Evolutionary conservation across 2,329 filamentous ascomycete genomes (phyloP).

Genomic region (Pyricularia grisea): DNA sequence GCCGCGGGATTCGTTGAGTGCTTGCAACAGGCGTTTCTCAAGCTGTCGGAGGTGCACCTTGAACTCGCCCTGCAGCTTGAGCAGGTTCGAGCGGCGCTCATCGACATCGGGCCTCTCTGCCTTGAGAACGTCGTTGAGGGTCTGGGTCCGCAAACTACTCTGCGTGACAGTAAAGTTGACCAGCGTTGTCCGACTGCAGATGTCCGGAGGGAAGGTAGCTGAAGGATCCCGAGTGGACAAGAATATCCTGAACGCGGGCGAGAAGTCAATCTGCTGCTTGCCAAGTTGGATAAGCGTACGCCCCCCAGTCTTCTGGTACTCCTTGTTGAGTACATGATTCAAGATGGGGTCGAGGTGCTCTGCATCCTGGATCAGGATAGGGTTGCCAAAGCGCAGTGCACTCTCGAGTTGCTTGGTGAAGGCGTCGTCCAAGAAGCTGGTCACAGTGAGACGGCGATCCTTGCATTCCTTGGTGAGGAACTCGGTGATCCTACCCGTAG

Average conservation of each 20-base stretch:
- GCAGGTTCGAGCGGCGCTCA: constrained; percentile 89
- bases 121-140: constrained; percentile 93
- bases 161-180: constrained; percentile 99
- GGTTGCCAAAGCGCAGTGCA: constrained; percentile 93
- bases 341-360: constrained; percentile 95
- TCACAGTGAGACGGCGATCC: constrained; percentile 87
- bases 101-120: constrained; percentile 96
- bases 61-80: constrained; percentile 98
- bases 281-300: constrained; percentile 97
- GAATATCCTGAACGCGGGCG: constrained; percentile 90
- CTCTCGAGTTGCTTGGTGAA: constrained; percentile 98
- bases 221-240: constrained; percentile 94
- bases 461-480: constrained; percentile 94
- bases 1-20: constrained; percentile 91
- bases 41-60: constrained; percentile 94
- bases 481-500: constrained; percentile 87
- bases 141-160: constrained; percentile 96
- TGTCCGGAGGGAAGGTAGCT: constrained; percentile 85
- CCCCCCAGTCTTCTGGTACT: constrained; percentile 96
- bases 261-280: constrained; percentile 99
- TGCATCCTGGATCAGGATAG: constrained; percentile 95
- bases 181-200: constrained; percentile 96
- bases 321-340: constrained; percentile 98
- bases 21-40: constrained; percentile 87
- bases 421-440: constrained; percentile 94